Percentiles rank a stretch among this genome's conserved stretches.
Conservation (phyloP, 106 monocot species). For the Ottelia alismoides region DNA sequence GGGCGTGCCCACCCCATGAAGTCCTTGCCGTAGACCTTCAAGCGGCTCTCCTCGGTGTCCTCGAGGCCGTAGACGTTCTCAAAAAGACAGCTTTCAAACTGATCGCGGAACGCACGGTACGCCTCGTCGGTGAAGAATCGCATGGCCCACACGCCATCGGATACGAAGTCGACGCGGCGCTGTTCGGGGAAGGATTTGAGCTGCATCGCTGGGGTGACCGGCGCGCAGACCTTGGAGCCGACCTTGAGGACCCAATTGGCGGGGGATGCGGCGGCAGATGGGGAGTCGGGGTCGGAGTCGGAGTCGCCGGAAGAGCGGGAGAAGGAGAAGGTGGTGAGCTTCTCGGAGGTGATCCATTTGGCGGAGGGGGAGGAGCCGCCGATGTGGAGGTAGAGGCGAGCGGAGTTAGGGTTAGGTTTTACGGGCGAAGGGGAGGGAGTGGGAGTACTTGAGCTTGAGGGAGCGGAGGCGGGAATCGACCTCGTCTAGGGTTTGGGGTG, state of each 20-base stretch:
- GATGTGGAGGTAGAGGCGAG: constrained; percentile 72
- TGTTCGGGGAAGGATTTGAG: constrained; percentile 60
- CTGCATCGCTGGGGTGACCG: constrained; percentile 55
- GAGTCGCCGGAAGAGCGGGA: constrained; percentile 13
- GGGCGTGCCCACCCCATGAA: constrained; percentile 77
- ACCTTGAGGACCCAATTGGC: constrained; percentile 40
- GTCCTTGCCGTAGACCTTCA: constrained; percentile 72
- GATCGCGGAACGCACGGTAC: constrained; percentile 24
- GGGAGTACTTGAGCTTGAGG: constrained; percentile 71
- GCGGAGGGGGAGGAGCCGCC: constrained; percentile 49
- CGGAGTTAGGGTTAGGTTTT: constrained; percentile 30
- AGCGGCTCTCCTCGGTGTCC: constrained; percentile 37
- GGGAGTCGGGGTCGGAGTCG: too few relatives aligned
- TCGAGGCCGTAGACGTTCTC: constrained; percentile 56
- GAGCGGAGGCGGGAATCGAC: constrained; percentile 47
- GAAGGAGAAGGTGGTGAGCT: constrained; percentile 44
- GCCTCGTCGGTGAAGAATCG: constrained; percentile 33
- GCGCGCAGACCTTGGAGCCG: constrained; percentile 44
- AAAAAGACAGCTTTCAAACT: constrained; percentile 53
- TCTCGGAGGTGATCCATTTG: constrained; percentile 57
- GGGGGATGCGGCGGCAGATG: too few relatives aligned
- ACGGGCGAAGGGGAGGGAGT: constrained; percentile 17
- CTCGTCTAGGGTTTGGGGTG: too few relatives aligned
- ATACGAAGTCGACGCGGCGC: constrained; percentile 68
- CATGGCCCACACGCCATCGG: constrained; percentile 82